Evolutionary conservation across 495 filamentous ascomycete genomes (phyloP).

Genomic region (Trypethelium eluteriae): DNA sequence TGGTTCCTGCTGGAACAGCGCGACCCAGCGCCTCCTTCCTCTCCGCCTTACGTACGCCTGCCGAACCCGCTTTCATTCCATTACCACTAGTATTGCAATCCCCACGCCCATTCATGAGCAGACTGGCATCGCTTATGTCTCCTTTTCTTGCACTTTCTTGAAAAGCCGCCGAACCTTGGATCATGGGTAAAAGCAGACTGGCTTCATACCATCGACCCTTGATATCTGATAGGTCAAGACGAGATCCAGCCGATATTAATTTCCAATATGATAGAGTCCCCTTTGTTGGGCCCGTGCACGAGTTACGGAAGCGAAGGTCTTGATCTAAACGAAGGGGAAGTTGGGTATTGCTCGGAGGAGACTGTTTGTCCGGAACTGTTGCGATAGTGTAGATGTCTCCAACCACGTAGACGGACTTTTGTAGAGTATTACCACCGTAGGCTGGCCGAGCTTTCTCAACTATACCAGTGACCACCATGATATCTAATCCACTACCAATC

Average conservation of each 20-base stretch:
- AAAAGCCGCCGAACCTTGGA: conserved; percentile 37
- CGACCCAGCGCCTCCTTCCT: conserved; percentile 40
- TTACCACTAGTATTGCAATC: conserved; percentile 29
- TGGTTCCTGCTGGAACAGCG: conserved; percentile 38
- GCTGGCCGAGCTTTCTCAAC: conserved; percentile 30
- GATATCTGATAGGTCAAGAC: conserved; percentile 43
- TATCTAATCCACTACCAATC: conserved; percentile 38
- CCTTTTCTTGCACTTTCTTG: conserved; percentile 33
- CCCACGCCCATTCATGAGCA: conserved; percentile 45
- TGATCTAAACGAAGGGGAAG: conserved; percentile 42
- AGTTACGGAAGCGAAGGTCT: conserved; percentile 44
- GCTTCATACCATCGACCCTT: conserved; percentile 60
- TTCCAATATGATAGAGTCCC: conserved; percentile 41
- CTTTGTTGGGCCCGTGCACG: conserved; percentile 34
- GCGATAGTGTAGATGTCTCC: conserved; percentile 46
- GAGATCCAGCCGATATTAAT: conserved; percentile 31
- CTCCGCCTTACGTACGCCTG: conserved; percentile 30
- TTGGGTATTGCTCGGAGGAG: conserved; percentile 28
- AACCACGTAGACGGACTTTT: conserved; percentile 27
- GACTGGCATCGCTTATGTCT: conserved; percentile 38
- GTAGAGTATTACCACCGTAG: conserved; percentile 17
- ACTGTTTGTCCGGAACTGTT: conserved; percentile 29
- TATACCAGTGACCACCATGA: conserved; percentile 45
- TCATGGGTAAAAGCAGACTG: conserved; percentile 43
- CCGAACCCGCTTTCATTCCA: conserved; percentile 13